Conservation (phyloP, 2,329 filamentous ascomycete species). For the Pestalotiopsis sp. region DNA sequence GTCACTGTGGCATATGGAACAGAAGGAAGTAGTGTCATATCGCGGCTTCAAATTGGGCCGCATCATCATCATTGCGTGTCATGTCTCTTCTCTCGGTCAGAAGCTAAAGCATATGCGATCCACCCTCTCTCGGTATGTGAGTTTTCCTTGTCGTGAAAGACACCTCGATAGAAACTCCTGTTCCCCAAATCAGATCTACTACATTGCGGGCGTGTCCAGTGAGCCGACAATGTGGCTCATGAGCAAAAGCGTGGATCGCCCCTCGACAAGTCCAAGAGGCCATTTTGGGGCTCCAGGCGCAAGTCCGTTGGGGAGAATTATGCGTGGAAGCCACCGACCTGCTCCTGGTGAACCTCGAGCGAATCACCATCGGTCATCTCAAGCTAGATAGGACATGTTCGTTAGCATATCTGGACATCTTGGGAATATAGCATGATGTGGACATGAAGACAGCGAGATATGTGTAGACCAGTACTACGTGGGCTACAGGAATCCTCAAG, state of each 20-base stretch:
- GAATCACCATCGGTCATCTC: constrained; percentile 97
- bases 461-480: not conserved
- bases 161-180: constrained; percentile 2
- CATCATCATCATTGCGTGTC: not conserved
- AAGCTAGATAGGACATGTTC: constrained; percentile 60
- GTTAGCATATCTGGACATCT: not conserved
- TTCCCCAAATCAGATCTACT: constrained; percentile 8
- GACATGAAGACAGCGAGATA: not conserved
- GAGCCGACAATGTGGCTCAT: not conserved
- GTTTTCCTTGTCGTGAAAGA: constrained; percentile 1
- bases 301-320: constrained; percentile 15
- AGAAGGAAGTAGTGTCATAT: not conserved
- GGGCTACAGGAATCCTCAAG: constrained; percentile 10
- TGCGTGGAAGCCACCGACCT: constrained; percentile 74
- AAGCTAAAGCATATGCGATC: not conserved
- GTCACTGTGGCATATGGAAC: not conserved
- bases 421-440: too few relatives aligned
- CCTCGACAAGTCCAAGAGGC: not conserved
- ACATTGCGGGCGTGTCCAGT: not conserved
- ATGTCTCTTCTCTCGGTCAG: not conserved
- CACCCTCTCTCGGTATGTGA: not conserved
- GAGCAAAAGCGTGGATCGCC: not conserved
- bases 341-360: constrained; percentile 96
- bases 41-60: not conserved
- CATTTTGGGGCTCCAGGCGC: not conserved